Evolutionary conservation across 2,329 filamentous ascomycete genomes (phyloP).

Genomic region (Colletotrichum shisoi): DNA sequence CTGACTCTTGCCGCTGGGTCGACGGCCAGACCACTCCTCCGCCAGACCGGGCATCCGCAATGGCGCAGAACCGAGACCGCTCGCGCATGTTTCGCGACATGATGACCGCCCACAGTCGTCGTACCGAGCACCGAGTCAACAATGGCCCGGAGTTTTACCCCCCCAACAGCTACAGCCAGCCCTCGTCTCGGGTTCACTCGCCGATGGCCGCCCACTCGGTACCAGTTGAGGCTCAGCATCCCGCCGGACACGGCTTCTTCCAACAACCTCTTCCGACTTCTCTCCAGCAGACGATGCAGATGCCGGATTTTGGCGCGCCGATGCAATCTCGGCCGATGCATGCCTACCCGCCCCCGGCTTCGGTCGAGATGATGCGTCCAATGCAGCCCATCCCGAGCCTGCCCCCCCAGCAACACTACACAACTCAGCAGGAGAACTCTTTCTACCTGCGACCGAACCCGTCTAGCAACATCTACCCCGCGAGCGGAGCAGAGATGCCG

Average conservation of each 20-base stretch:
- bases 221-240: conserved; percentile 14
- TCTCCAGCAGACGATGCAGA: conserved; percentile 20
- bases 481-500: conserved; percentile 25
- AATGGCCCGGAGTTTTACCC: conserved; percentile 27
- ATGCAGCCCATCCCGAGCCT: conserved; percentile 30
- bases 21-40: conserved; percentile 33
- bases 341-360: conserved; percentile 27
- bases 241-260: conserved; percentile 23
- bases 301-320: conserved; percentile 23
- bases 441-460: conserved; percentile 31
- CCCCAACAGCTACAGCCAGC: conserved; percentile 30
- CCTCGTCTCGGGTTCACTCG: conserved; percentile 28
- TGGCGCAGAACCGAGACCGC: conserved; percentile 34
- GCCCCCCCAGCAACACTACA: conserved; percentile 30
- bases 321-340: conserved; percentile 32
- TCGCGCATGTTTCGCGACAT: conserved; percentile 35
- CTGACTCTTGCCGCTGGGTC: conserved; percentile 36
- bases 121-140: conserved; percentile 23
- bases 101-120: conserved; percentile 15
- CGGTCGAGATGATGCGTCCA: conserved; percentile 34
- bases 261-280: conserved; percentile 27
- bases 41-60: conserved; percentile 29
- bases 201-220: conserved; percentile 27
- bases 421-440: conserved; percentile 27
- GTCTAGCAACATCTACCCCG: conserved; percentile 24